phyloP scores from a whole-genome alignment of 805 yeast genomes.

The Metschnikowia chrysomelidarum region DNA sequence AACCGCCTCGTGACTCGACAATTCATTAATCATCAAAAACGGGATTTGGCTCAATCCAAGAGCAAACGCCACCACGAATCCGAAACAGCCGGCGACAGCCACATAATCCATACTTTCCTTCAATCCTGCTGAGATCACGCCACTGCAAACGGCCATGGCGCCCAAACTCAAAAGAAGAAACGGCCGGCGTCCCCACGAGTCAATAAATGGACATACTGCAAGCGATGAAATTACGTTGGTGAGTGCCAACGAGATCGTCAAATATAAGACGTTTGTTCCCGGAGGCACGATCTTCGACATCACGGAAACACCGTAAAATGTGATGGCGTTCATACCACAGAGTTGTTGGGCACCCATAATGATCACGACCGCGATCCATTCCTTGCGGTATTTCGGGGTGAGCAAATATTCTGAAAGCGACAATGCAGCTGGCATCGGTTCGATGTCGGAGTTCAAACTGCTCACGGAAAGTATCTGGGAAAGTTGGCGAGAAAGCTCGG shows the following conservation, averaged over 20 bases:
- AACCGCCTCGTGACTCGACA: conserved; percentile 32
- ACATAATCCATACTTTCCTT: conserved; percentile 16
- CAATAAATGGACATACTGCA: conserved; percentile 19
- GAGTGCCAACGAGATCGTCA: conserved; percentile 20
- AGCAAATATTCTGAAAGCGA: conserved; percentile 26
- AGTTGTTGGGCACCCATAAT: conserved; percentile 41
- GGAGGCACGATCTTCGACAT: conserved; percentile 15
- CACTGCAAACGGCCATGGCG: conserved; percentile 24
- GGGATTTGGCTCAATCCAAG: conserved; percentile 39
- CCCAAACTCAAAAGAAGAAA: conserved; percentile 27
- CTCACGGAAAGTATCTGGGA: conserved; percentile 1
- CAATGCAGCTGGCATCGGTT: conserved; percentile 24
- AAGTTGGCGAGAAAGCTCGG: background rate
- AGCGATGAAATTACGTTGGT: conserved; percentile 20
- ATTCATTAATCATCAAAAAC: conserved; percentile 37
- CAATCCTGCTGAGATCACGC: conserved; percentile 28
- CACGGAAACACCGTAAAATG: conserved; percentile 25
- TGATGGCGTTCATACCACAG: conserved; percentile 27
- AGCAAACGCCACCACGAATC: conserved; percentile 33
- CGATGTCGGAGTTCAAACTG: background rate
- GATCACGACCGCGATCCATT: conserved; percentile 30
- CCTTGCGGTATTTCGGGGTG: conserved; percentile 20
- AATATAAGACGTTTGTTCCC: conserved; percentile 16
- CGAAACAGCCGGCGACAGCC: conserved; percentile 29
- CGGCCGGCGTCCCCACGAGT: conserved; percentile 23